Evolutionary conservation across 257 asterid genomes (phyloP).

Genomic region (Gentiana dahurica): DNA sequence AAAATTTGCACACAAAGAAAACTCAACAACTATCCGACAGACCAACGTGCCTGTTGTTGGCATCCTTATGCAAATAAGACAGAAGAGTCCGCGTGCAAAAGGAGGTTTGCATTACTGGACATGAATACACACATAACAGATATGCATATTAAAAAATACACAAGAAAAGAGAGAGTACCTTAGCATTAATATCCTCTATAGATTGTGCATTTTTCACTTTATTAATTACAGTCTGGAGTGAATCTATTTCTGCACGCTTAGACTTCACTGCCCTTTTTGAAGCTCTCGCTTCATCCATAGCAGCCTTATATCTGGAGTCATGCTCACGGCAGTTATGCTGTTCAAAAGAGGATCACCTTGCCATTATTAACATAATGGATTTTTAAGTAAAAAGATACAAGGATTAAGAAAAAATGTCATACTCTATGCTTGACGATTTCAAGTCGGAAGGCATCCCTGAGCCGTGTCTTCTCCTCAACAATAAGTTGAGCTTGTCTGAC

Average conservation of each 20-base stretch:
- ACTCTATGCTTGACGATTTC: constrained; percentile 68
- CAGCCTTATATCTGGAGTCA: constrained; percentile 62
- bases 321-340: constrained; percentile 61
- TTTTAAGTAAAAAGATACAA: not conserved
- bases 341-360: constrained; percentile 10
- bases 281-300: constrained; percentile 49
- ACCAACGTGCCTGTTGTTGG: too few species aligned
- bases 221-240: constrained; percentile 61
- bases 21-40: too few species aligned
- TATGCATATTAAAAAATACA: not conserved
- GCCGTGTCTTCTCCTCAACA: constrained; percentile 71
- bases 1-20: too few species aligned
- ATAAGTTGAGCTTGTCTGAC: constrained; percentile 49
- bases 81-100: too few species aligned
- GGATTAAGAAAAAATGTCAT: constrained; percentile 11
- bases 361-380: not conserved
- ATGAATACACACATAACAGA: too few species aligned
- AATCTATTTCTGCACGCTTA: constrained; percentile 75
- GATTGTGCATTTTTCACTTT: constrained; percentile 92
- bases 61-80: too few species aligned
- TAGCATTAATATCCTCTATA: constrained; percentile 60
- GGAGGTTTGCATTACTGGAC: too few species aligned
- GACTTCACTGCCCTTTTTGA: constrained; percentile 52
- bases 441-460: constrained; percentile 55
- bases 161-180: constrained; percentile 30